A percentile compares a stretch with the other conserved stretches of the same genome.
phyloP scores from a whole-genome alignment of 1,284 basidiomycete species.

The Ustilago cynodontis region DNA sequence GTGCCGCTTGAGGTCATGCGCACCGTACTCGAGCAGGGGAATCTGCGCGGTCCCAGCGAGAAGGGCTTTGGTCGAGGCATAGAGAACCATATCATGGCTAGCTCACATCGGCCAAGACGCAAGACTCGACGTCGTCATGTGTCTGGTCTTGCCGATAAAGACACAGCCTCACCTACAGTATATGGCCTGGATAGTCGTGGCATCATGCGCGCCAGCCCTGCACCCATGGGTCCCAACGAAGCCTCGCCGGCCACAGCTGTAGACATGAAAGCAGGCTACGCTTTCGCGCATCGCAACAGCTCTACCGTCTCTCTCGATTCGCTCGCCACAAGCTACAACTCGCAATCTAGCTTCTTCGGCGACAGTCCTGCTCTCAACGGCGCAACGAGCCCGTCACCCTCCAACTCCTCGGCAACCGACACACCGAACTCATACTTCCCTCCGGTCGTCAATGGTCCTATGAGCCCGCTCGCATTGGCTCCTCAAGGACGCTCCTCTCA shows the following conservation, averaged over 20 bases:
- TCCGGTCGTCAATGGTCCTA: constrained; percentile 24
- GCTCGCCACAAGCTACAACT: constrained; percentile 66
- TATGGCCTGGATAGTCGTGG: constrained; percentile 38
- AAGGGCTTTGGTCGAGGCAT: constrained; percentile 68
- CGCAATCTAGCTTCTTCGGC: constrained; percentile 53
- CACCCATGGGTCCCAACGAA: constrained; percentile 40
- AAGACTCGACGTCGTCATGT: constrained; percentile 36
- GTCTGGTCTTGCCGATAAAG: constrained; percentile 20
- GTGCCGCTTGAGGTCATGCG: constrained; percentile 68
- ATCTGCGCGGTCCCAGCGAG: constrained; percentile 55
- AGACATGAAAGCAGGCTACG: constrained; percentile 21
- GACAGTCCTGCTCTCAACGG: constrained; percentile 37
- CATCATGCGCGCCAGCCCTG: constrained; percentile 52
- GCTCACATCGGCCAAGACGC: constrained; percentile 60
- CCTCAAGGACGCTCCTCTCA: constrained; percentile 23
- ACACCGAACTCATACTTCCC: constrained; percentile 50
- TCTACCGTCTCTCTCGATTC: constrained; percentile 67
- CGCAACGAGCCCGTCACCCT: constrained; percentile 36
- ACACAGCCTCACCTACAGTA: constrained; percentile 18
- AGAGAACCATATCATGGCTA: constrained; percentile 67
- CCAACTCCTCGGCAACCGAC: constrained; percentile 33
- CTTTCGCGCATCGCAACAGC: constrained; percentile 52
- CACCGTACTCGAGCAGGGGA: constrained; percentile 67
- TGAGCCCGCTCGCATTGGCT: constrained; percentile 53
- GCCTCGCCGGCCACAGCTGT: constrained; percentile 31